Evolutionary conservation across 2,329 filamentous ascomycete genomes (phyloP).

Genomic region (Monilinia vaccinii-corymbosi): DNA sequence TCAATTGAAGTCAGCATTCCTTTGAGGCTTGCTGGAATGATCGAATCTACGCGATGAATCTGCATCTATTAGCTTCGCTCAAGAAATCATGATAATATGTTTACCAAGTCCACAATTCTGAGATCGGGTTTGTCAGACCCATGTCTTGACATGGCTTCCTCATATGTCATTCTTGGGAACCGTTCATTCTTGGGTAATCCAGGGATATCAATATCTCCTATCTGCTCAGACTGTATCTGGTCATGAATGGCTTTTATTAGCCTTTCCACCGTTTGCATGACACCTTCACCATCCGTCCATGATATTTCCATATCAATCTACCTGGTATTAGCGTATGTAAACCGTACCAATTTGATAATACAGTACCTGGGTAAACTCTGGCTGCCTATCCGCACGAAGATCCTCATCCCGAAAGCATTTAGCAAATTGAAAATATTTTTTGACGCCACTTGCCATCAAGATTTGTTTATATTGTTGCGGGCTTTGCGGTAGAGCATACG

Average conservation of each 20-base stretch:
- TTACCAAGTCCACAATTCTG: conserved; percentile 58
- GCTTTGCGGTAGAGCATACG: conserved; percentile 90
- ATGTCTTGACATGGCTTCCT: conserved; percentile 68
- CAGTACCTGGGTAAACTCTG: conserved; percentile 82
- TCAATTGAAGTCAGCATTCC: conserved; percentile 64
- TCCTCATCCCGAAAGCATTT: conserved; percentile 95
- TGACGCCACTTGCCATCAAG: conserved; percentile 81
- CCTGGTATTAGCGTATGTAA: conserved; percentile 5
- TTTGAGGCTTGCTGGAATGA: conserved; percentile 55
- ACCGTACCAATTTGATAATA: background rate
- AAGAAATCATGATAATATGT: conserved; percentile 14
- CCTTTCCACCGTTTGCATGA: conserved; percentile 43
- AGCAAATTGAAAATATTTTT: conserved; percentile 84
- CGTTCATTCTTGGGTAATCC: background rate
- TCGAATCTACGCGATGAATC: conserved; percentile 57
- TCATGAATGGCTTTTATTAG: conserved; percentile 23
- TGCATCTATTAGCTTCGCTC: conserved; percentile 32
- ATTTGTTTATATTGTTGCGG: conserved; percentile 99
- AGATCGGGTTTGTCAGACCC: conserved; percentile 91
- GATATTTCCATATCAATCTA: conserved; percentile 90
- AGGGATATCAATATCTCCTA: background rate
- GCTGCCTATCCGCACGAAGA: conserved; percentile 81
- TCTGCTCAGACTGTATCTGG: background rate
- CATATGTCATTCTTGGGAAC: conserved; percentile 48
- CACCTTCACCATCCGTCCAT: conserved; percentile 63